These are phyloP conservation scores for Chiua sp. DNA, from an alignment of 1,284 basidiomycete species.

Conservation along the genomic window DNA sequence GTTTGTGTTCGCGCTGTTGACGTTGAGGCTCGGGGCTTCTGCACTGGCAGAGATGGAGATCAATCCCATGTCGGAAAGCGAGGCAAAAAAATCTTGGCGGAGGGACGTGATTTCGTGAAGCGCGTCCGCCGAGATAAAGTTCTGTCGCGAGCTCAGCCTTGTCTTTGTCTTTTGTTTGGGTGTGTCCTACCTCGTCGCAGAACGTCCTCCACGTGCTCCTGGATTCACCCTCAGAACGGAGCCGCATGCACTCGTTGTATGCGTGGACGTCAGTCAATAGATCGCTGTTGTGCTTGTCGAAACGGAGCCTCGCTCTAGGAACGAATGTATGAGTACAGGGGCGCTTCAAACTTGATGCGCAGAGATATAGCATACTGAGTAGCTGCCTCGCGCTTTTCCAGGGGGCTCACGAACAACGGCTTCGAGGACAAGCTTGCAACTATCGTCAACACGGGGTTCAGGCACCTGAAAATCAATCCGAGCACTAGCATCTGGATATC, in stretches of 20 bases:
- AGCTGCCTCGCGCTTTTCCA: conserved; percentile 86
- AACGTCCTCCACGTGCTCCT: conserved; percentile 61
- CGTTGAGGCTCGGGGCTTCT: conserved; percentile 54
- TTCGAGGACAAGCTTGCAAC: conserved; percentile 89
- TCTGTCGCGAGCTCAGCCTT: conserved; percentile 45
- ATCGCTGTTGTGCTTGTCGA: conserved; percentile 81
- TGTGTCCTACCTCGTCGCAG: conserved; percentile 78
- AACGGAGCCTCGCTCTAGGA: conserved; percentile 69
- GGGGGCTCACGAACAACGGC: conserved; percentile 82
- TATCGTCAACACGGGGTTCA: conserved; percentile 80
- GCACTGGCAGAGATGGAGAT: conserved; percentile 53
- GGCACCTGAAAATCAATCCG: conserved; percentile 80
- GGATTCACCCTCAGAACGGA: conserved; percentile 57
- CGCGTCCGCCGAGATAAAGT: conserved; percentile 81
- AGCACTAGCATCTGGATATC: conserved; percentile 79
- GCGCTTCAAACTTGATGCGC: not conserved
- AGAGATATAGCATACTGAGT: conserved; percentile 51
- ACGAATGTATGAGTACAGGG: not conserved
- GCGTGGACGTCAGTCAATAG: conserved; percentile 84
- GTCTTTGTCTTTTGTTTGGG: too few species aligned
- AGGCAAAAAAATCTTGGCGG: conserved; percentile 77
- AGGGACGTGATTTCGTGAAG: conserved; percentile 85
- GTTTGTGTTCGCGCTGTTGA: conserved; percentile 68
- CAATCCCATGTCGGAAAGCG: conserved; percentile 80
- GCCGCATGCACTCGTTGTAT: conserved; percentile 68